Evolutionary conservation across 2,329 filamentous ascomycete genomes (phyloP).

Genomic region (Microthyrium microscopicum): DNA sequence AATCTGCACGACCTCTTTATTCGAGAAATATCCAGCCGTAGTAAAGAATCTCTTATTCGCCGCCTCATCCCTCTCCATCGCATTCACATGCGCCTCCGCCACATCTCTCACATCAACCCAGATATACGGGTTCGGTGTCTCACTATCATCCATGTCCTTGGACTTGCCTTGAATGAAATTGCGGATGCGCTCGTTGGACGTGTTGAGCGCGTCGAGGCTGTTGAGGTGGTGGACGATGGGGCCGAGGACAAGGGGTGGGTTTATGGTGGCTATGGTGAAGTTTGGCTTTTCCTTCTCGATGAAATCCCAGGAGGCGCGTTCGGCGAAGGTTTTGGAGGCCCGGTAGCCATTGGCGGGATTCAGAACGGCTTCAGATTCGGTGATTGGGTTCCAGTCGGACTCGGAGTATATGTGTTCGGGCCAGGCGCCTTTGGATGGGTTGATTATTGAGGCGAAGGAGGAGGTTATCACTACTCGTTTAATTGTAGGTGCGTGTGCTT

Average conservation of each 20-base stretch:
- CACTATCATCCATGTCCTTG: too few relatives aligned
- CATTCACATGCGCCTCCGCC: slow-evolving; percentile 45
- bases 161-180: slow-evolving; percentile 46
- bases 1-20: slow-evolving; percentile 40
- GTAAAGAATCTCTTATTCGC: slow-evolving; percentile 47
- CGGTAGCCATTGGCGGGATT: slow-evolving; percentile 29
- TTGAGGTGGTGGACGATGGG: slow-evolving; percentile 43
- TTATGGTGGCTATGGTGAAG: slow-evolving; percentile 32
- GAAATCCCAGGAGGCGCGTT: slow-evolving; percentile 37
- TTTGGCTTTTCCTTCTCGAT: slow-evolving; percentile 33
- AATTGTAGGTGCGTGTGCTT: slow-evolving; percentile 14
- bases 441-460: slow-evolving; percentile 49
- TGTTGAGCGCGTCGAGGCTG: slow-evolving; percentile 49
- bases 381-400: slow-evolving; percentile 41
- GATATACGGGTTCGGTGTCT: slow-evolving; percentile 30
- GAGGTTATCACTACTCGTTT: slow-evolving; percentile 41
- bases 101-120: slow-evolving; percentile 38
- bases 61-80: slow-evolving; percentile 36
- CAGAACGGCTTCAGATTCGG: slow-evolving; percentile 29
- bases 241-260: slow-evolving; percentile 33
- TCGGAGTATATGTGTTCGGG: slow-evolving; percentile 35
- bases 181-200: slow-evolving; percentile 51
- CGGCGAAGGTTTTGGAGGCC: slow-evolving; percentile 45
- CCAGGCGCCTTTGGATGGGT: slow-evolving; percentile 33
- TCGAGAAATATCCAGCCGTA: slow-evolving; percentile 42